A percentile compares a stretch with the other conserved stretches of the same genome.
Conservation (phyloP, 1,139 yeast genomes). For the Geotrichum siamense region DNA sequence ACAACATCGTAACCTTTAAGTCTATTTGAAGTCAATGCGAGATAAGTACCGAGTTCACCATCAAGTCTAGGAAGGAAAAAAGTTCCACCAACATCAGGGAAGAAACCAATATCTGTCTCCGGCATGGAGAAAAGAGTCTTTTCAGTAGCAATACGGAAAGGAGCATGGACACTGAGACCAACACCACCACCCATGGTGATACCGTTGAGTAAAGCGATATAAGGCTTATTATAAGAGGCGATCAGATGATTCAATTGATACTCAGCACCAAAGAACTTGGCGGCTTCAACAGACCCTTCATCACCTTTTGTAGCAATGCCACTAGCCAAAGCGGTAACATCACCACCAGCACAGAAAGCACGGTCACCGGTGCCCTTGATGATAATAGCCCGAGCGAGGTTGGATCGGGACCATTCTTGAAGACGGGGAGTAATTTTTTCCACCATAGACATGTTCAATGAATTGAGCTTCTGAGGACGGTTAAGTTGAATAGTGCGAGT, state of each 20-base stretch:
- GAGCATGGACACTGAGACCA: conserved; percentile 83
- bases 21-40: conserved; percentile 80
- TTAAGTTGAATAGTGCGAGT: conserved; percentile 78
- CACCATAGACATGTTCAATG: conserved; percentile 76
- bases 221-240: conserved; percentile 78
- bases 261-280: conserved; percentile 69
- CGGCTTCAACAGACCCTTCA: conserved; percentile 38
- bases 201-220: conserved; percentile 79
- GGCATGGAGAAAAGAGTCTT: conserved; percentile 94
- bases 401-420: conserved; percentile 66
- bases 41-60: conserved; percentile 74
- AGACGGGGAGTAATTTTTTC: conserved; percentile 66
- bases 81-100: conserved; percentile 93
- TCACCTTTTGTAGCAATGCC: conserved; percentile 42
- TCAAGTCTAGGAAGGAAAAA: conserved; percentile 80
- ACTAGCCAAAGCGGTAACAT: conserved; percentile 64
- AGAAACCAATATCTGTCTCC: conserved; percentile 93
- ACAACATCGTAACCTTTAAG: conserved; percentile 74
- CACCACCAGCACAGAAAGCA: conserved; percentile 73
- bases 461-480: conserved; percentile 77
- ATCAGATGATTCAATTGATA: conserved; percentile 74
- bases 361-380: conserved; percentile 56
- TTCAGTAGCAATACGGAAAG: conserved; percentile 89
- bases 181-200: conserved; percentile 99
- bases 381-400: conserved; percentile 56